Base-by-base conservation (phyloP, 352 stramenopile species). In the Phytophthora pseudosyringae region DNA sequence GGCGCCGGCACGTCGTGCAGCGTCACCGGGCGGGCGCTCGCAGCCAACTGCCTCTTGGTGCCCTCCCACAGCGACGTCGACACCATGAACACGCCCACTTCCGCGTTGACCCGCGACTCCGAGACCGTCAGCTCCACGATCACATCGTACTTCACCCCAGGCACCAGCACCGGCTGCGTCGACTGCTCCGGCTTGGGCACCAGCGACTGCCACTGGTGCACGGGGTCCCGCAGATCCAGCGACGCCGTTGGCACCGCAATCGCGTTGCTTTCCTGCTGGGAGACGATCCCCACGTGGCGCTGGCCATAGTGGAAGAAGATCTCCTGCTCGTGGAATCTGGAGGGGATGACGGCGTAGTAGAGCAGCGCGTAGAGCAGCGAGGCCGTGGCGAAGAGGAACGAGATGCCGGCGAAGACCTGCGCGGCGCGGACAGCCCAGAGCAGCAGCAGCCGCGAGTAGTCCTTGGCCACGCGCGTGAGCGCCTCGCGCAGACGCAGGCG, bases 11-110 rank as follows among this genome's bases (percentile, higher is more conserved):
- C 69, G 65, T 89, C 73, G 41, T 80, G 80, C 33, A 94, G 71
- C 55, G 88, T 85, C 44, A 76, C 74, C 4, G 86, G 67, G 13
- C 86, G 83, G 45, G 77, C 62, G 59, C 86, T 94, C 9, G 61
- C 50, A 21, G 82, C 86, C 40, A 75, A 43, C 32, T 81, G 48
- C 21, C 61, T 56, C 54, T 79, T 56, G 41, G 52, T 57, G 15
- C 57, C 39, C 12, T 52, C 38, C n/a, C 43, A 58, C 7, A 91
- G 64, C 62, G 60, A 69, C 11, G 83, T 91, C 4, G 62, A 41
- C 32, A 94, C 67, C 86, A 94, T 94, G 45, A 94, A 94, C 67
- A 92, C 81, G 29, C 86, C 86, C 13, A 92, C 77, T 28, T 85
- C 75, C n/a, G 64, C 73, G 59, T 94, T 94, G 26, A 58, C 62